Evolutionary conservation across 306 rosid genomes (phyloP).

Genomic region (Acacia melanoxylon): DNA sequence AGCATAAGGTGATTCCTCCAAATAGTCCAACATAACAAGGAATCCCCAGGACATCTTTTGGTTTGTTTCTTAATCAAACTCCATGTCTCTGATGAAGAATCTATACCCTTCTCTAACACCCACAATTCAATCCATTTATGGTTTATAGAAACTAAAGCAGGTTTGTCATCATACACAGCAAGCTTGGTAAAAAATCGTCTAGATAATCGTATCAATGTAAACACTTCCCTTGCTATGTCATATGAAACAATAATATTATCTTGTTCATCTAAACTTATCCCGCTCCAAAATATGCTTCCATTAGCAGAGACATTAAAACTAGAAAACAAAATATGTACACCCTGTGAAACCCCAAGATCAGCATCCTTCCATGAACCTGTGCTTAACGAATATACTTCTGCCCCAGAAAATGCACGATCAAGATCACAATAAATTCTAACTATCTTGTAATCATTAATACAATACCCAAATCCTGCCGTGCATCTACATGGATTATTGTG

Average conservation of each 20-base stretch:
- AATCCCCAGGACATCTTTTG: no score
- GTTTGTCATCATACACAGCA: no score
- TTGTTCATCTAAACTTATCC: no score
- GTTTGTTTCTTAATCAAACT: no score
- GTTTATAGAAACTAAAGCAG: no score
- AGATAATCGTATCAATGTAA: background rate
- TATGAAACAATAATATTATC: no score
- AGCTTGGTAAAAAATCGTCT: no score
- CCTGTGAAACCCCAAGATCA: background rate
- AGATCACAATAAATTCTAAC: background rate
- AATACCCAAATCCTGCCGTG: background rate
- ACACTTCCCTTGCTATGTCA: background rate
- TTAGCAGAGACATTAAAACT: background rate
- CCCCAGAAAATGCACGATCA: background rate
- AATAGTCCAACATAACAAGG: no score
- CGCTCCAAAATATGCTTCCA: background rate
- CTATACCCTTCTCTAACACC: background rate
- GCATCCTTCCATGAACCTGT: background rate
- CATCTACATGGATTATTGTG: background rate
- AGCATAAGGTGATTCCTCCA: no score
- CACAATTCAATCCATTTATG: background rate
- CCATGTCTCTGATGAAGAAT: no score
- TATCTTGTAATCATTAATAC: background rate
- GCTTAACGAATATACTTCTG: background rate
- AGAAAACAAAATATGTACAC: no score